These are phyloP conservation scores for Backusella australiensis DNA, from an alignment of 192 early-diverging fungal genomes.

Conservation along the genomic window DNA sequence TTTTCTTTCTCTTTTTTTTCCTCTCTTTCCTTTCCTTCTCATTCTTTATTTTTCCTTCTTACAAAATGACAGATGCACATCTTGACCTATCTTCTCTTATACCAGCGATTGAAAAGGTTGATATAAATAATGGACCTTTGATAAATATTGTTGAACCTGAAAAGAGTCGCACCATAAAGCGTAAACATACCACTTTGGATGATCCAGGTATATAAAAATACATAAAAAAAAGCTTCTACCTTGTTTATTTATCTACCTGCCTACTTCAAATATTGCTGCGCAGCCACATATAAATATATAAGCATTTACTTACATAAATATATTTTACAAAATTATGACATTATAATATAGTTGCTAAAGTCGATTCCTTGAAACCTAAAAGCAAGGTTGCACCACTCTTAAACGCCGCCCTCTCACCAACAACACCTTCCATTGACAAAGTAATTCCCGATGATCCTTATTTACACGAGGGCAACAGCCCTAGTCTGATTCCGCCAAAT, in stretches of 20 bases:
- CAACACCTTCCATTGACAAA: constrained; percentile 5
- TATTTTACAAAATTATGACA: background rate
- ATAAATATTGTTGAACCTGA: constrained; percentile 2
- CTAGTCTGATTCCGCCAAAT: background rate
- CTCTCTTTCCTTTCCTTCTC: background rate
- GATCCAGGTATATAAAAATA: background rate
- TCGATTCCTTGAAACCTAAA: background rate
- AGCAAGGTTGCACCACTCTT: background rate
- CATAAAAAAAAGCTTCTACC: background rate
- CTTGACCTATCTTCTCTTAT: background rate
- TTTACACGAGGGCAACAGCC: background rate
- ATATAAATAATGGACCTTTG: background rate
- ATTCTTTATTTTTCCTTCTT: background rate
- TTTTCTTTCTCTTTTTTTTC: background rate
- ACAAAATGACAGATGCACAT: background rate
- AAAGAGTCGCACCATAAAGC: background rate
- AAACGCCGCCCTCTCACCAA: background rate
- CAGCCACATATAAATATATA: background rate
- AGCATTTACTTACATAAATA: background rate
- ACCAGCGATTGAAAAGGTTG: background rate
- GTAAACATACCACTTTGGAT: background rate
- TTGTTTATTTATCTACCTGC: background rate
- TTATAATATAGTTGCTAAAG: background rate
- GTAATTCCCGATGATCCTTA: constrained; percentile 1
- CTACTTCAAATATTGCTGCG: background rate